Evolutionary conservation across 306 rosid species (phyloP).

Genomic region (Fragaria nilgerrensis): DNA sequence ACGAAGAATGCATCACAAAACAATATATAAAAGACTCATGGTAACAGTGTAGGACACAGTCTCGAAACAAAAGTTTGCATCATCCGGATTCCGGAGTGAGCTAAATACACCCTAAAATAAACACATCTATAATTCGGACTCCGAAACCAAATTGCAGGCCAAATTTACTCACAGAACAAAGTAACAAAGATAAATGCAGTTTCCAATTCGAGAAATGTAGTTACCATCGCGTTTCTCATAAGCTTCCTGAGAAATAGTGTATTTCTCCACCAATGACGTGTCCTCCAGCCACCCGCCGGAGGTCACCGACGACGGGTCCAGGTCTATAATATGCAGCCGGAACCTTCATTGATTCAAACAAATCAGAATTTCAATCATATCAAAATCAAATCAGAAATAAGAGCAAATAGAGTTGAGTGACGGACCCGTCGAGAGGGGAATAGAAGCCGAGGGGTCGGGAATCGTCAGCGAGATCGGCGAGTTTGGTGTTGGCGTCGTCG

Average conservation of each 20-base stretch:
- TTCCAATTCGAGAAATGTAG: background rate
- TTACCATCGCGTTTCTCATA: slow-evolving; percentile 72
- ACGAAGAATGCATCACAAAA: background rate
- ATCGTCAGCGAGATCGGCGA: slow-evolving; percentile 60
- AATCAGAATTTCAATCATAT: background rate
- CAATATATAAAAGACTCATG: background rate
- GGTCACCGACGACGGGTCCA: slow-evolving; percentile 82
- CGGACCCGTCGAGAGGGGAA: slow-evolving; percentile 79
- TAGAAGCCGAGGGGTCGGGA: slow-evolving; percentile 67
- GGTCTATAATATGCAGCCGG: slow-evolving; percentile 73
- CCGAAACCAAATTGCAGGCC: background rate
- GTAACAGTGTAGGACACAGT: background rate
- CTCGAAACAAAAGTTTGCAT: background rate
- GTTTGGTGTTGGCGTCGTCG: slow-evolving; percentile 56
- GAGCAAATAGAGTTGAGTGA: background rate
- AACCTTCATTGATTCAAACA: slow-evolving; percentile 42
- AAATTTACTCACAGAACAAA: background rate
- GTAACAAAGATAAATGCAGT: background rate
- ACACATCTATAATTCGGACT: background rate
- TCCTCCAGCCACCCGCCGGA: slow-evolving; percentile 98
- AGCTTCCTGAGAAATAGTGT: slow-evolving; percentile 77
- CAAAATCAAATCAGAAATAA: background rate
- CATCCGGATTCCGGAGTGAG: background rate
- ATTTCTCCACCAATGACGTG: slow-evolving; percentile 87
- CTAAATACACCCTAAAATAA: background rate